Evolutionary conservation across 106 monocot species (phyloP).

Genomic region (Phalaenopsis aphrodite): DNA sequence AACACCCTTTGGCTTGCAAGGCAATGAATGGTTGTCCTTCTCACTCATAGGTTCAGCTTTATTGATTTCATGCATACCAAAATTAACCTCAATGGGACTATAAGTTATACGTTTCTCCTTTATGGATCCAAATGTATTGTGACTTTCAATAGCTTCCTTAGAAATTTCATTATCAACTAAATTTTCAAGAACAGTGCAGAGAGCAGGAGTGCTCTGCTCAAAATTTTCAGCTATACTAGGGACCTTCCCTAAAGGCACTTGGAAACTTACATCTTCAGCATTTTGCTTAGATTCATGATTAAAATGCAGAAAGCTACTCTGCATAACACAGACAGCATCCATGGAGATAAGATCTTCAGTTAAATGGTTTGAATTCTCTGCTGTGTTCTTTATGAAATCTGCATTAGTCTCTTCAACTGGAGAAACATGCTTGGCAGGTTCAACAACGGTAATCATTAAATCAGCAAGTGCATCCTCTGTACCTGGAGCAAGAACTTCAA

Average conservation of each 20-base stretch:
- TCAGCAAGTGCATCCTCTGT: conserved; percentile 16
- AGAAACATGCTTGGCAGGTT: conserved; percentile 2
- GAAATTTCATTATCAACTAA: conserved; percentile 7
- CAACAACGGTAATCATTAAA: conserved; percentile 8
- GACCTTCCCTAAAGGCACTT: neutral
- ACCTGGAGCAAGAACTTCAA: conserved; percentile 5
- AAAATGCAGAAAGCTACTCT: conserved; percentile 9
- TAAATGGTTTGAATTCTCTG: neutral
- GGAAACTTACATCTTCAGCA: conserved; percentile 2
- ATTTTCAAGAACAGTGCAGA: neutral
- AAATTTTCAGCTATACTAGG: conserved; percentile 7
- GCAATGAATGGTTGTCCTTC: conserved; percentile 9
- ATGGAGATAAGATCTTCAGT: neutral
- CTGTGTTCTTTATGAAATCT: neutral
- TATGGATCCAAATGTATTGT: conserved; percentile 1
- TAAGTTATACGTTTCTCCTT: conserved; percentile 4
- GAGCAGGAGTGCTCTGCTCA: conserved; percentile 13
- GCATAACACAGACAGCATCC: neutral
- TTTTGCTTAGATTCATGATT: conserved; percentile 6
- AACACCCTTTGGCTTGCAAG: conserved; percentile 12
- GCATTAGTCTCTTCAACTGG: conserved; percentile 22
- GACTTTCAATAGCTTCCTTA: neutral
- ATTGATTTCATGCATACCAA: conserved; percentile 3
- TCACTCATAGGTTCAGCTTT: neutral
- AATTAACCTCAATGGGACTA: conserved; percentile 14